These are phyloP conservation scores for Colletotrichum sidae DNA, from an alignment of 2,329 filamentous ascomycete species.

Conservation along the genomic window DNA sequence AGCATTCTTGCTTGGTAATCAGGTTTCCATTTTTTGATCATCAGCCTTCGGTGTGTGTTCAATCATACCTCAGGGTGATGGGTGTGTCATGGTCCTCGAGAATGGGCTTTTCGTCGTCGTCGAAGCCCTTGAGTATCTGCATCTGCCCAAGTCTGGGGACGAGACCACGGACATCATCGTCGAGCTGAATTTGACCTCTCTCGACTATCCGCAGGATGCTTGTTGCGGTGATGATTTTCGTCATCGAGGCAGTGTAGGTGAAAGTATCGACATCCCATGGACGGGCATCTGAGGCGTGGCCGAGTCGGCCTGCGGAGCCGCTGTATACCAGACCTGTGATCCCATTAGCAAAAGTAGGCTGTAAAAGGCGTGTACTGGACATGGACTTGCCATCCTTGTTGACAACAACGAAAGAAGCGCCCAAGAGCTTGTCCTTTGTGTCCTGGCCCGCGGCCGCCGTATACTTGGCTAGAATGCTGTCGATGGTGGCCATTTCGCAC, in stretches of 20 bases:
- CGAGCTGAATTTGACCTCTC: slow-evolving; percentile 47
- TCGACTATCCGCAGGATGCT: slow-evolving; percentile 55
- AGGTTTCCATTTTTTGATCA: not conserved
- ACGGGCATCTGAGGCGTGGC: slow-evolving; percentile 43
- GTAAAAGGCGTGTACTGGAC: not conserved
- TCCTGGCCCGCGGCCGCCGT: slow-evolving; percentile 43
- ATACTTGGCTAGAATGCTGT: slow-evolving; percentile 45
- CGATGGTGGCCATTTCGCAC: slow-evolving; percentile 11
- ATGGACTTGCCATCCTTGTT: slow-evolving; percentile 44
- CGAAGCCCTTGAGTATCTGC: slow-evolving; percentile 53
- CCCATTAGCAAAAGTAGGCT: not conserved
- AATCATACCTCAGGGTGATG: slow-evolving; percentile 52
- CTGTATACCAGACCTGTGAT: slow-evolving; percentile 48
- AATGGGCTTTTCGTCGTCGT: slow-evolving; percentile 48
- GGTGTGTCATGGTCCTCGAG: slow-evolving; percentile 50
- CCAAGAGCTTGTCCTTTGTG: slow-evolving; percentile 48
- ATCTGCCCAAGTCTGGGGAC: slow-evolving; percentile 49
- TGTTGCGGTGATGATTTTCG: slow-evolving; percentile 54
- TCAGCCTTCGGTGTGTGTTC: not conserved
- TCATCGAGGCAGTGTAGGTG: slow-evolving; percentile 54
- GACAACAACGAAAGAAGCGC: slow-evolving; percentile 50
- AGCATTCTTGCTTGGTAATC: slow-evolving; percentile 46
- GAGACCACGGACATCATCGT: slow-evolving; percentile 49
- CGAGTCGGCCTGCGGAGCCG: slow-evolving; percentile 50
- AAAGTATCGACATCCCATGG: slow-evolving; percentile 49